These are phyloP conservation scores for Xylaria polymorpha DNA, from an alignment of 2,329 filamentous ascomycete species.

Conservation along the genomic window DNA sequence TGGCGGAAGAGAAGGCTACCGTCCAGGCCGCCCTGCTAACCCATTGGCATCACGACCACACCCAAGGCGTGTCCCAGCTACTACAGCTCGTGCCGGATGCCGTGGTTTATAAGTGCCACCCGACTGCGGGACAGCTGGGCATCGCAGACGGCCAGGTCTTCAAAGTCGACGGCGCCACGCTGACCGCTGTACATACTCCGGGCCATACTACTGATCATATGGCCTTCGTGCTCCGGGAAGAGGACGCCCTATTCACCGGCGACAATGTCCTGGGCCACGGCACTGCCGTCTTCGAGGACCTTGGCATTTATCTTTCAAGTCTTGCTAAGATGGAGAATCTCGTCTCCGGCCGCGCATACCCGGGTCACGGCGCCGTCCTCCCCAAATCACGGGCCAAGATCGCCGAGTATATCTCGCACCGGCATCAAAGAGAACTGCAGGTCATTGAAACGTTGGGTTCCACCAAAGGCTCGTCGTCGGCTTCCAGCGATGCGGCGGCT, in stretches of 20 bases:
- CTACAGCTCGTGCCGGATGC: constrained; percentile 70
- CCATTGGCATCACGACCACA: constrained; percentile 93
- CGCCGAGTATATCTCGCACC: constrained; percentile 83
- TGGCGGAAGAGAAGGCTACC: constrained; percentile 74
- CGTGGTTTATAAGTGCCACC: constrained; percentile 74
- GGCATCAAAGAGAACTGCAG: constrained; percentile 82
- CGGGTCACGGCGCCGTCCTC: constrained; percentile 86
- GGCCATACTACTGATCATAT: constrained; percentile 88
- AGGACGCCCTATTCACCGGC: constrained; percentile 87
- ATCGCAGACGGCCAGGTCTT: constrained; percentile 68
- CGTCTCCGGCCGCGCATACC: constrained; percentile 79
- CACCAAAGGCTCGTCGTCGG: constrained; percentile 46
- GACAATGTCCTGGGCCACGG: constrained; percentile 91
- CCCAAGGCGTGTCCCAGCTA: constrained; percentile 78
- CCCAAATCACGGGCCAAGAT: constrained; percentile 78
- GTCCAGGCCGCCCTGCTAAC: constrained; percentile 81
- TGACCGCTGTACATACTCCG: constrained; percentile 57
- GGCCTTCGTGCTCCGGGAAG: constrained; percentile 79
- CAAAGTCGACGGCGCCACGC: constrained; percentile 57
- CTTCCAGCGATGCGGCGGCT: constrained; percentile 29
- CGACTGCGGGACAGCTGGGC: constrained; percentile 60
- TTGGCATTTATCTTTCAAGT: constrained; percentile 74
- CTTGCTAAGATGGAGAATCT: constrained; percentile 75
- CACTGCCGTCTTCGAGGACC: constrained; percentile 85
- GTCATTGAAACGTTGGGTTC: constrained; percentile 72